Evolutionary conservation across 2,329 filamentous ascomycete species (phyloP).

Genomic region (Xylaria sp.): DNA sequence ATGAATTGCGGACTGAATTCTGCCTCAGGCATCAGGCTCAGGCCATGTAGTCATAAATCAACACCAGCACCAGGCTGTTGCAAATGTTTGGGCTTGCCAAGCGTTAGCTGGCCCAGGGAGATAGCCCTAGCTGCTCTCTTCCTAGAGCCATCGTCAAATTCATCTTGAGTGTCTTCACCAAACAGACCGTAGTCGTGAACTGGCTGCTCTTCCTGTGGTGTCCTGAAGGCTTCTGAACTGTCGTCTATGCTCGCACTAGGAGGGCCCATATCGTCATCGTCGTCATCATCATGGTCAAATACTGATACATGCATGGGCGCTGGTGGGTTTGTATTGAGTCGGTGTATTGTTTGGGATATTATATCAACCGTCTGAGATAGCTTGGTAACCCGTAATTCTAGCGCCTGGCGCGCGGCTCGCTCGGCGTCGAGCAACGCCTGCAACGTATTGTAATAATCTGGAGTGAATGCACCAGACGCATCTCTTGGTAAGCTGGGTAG

Average conservation of each 20-base stretch:
- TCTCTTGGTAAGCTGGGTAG: conserved; percentile 56
- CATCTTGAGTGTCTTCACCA: conserved; percentile 56
- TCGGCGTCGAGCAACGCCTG: conserved; percentile 66
- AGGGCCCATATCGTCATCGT: conserved; percentile 53
- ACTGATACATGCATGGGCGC: conserved; percentile 52
- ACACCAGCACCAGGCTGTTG: conserved; percentile 40
- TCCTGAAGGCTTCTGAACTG: conserved; percentile 62
- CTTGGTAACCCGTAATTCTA: conserved; percentile 67
- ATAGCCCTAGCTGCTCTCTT: conserved; percentile 71
- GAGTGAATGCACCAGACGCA: conserved; percentile 49
- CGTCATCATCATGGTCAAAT: conserved; percentile 58
- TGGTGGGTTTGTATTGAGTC: conserved; percentile 50
- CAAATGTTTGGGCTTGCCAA: conserved; percentile 52
- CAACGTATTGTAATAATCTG: conserved; percentile 63
- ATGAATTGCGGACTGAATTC: conserved; percentile 13
- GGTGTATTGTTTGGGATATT: conserved; percentile 54
- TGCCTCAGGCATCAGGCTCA: conserved; percentile 28
- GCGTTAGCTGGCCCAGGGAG: conserved; percentile 70
- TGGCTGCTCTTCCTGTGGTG: conserved; percentile 60
- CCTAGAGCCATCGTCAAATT: conserved; percentile 52
- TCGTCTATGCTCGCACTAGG: conserved; percentile 45
- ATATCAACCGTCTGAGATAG: conserved; percentile 63
- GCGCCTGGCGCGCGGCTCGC: conserved; percentile 63
- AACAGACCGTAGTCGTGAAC: conserved; percentile 55
- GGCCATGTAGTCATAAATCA: conserved; percentile 50